Evolutionary conservation across 2,329 filamentous ascomycete species (phyloP).

Genomic region (Cladosporium sp.): DNA sequence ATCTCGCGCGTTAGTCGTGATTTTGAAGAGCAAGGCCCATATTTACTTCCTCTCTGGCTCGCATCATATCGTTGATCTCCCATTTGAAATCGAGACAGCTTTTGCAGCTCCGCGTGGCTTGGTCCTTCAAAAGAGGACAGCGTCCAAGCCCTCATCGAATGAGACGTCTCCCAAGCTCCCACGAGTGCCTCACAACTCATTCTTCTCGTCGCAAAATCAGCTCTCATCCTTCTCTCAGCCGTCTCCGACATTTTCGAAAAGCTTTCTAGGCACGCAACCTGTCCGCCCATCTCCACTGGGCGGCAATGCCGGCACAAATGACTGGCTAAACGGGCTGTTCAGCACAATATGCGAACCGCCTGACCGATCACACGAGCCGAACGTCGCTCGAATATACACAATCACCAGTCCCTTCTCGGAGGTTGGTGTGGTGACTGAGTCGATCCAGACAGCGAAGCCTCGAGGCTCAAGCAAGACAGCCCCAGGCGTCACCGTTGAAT

Average conservation of each 20-base stretch:
- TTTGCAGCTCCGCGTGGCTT: constrained; percentile 7
- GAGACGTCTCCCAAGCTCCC: constrained; percentile 37
- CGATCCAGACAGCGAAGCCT: constrained; percentile 24
- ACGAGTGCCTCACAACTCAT: constrained; percentile 71
- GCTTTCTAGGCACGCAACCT: constrained; percentile 20
- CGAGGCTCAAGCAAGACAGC: constrained; percentile 17
- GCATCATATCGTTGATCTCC: constrained; percentile 83
- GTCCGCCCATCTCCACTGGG: constrained; percentile 21
- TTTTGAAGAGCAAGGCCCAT: constrained; percentile 87
- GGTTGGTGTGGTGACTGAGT: constrained; percentile 61
- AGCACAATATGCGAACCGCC: constrained; percentile 19
- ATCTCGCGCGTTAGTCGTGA: constrained; percentile 67
- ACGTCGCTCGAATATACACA: constrained; percentile 71
- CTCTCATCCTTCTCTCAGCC: constrained; percentile 31
- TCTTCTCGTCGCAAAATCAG: constrained; percentile 62
- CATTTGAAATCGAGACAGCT: constrained; percentile 53
- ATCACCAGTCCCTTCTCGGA: constrained; percentile 82
- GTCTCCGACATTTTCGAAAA: constrained; percentile 27
- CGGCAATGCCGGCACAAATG: constrained; percentile 13
- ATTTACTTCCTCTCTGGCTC: constrained; percentile 85
- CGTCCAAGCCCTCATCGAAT: constrained; percentile 37
- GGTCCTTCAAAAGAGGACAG: constrained; percentile 65
- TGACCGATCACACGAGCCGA: constrained; percentile 29
- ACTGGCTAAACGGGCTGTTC: constrained; percentile 24
- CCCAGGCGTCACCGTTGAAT: constrained; percentile 37